Evolutionary conservation across 1,284 basidiomycete genomes (phyloP), one percentile per base, ranked within the genome.

Genomic region (Apiotrichum laibachii): DNA sequence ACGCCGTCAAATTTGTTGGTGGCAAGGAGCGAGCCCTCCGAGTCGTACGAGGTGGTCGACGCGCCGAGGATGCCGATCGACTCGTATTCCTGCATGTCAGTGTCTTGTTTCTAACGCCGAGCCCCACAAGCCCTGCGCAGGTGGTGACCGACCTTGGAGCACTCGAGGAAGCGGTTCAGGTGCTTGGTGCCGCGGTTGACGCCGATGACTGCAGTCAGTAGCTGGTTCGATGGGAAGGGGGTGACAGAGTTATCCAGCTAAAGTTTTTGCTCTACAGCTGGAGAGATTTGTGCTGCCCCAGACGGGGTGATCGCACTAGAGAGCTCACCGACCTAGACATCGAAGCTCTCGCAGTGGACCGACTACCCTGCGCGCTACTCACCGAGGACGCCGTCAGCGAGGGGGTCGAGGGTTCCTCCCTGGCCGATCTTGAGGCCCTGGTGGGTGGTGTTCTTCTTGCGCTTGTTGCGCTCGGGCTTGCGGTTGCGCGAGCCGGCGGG

Each of bases 1-100:
- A 99, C 84, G 73, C 93, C 90, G 53, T 84, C 82, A 87, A 89
- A 95, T 11, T 88, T 85, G 31, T 89, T 88, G 53, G 85, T 81
- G 55, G 88, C 83, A 55, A 94, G 84, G 55, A 86, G 82, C 19
- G 86, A 82, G 33, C 92, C 92, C 69, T 96, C 86, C 62, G 88
- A 87, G 74, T 99, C 96, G 77, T 96, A 98, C 1, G 89, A 88
- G 67, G 97, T 93, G 5, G 96, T 99, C 71, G 95, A 88, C 67
- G 90, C 92, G 6, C 96, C 96, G 2, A 99, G 83, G 10, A 99
- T 78, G 63, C 91, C 95, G 2, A 89, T 94, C 22, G 92, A 89
- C 57, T 84, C 84, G 75, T 99, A 99, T 80, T 94, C 90, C 90
- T 95, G 70, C 0, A 31, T n/a, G 37, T 37, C 12, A 13, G 37